A percentile compares a stretch with the other conserved stretches of the same genome.
phyloP scores from a whole-genome alignment of 768 basidiomycete genomes.

The Clavulina sp. region DNA sequence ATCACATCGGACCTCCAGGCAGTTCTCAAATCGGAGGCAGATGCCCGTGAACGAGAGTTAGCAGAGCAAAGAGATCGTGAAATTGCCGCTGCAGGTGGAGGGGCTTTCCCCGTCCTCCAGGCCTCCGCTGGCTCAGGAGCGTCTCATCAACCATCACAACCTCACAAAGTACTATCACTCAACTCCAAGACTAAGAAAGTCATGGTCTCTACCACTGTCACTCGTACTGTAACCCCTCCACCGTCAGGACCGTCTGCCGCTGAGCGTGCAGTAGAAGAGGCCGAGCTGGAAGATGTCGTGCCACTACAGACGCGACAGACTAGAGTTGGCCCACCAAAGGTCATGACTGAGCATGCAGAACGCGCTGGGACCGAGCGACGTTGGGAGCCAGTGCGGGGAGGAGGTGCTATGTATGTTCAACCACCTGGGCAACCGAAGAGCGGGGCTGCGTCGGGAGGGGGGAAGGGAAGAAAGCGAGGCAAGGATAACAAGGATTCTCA shows the following conservation, averaged over 20 bases:
- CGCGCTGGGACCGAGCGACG: not conserved
- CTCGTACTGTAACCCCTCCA: not conserved
- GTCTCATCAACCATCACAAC: not conserved
- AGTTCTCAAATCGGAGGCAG: slow-evolving; percentile 5
- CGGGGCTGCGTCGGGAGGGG: not conserved
- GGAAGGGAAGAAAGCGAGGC: not conserved
- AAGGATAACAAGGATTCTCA: too few relatives aligned
- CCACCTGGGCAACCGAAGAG: not conserved
- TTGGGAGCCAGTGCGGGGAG: not conserved
- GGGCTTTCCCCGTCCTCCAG: slow-evolving; percentile 4
- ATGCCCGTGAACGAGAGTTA: slow-evolving; percentile 2
- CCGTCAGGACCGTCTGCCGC: not conserved
- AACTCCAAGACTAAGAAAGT: not conserved
- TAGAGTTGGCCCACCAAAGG: not conserved
- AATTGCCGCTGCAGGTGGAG: slow-evolving; percentile 1
- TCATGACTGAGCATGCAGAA: not conserved
- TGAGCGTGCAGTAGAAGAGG: not conserved
- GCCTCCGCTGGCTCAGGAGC: not conserved
- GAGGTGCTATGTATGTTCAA: not conserved
- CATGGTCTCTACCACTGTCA: not conserved
- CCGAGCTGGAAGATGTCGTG: not conserved
- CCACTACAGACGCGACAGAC: too few relatives aligned
- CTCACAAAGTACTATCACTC: slow-evolving; percentile 7
- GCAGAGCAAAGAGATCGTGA: not conserved
- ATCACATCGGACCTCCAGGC: slow-evolving; percentile 1